phyloP scores from a whole-genome alignment of 805 yeast genomes.

The Myxozyma neotropica region DNA sequence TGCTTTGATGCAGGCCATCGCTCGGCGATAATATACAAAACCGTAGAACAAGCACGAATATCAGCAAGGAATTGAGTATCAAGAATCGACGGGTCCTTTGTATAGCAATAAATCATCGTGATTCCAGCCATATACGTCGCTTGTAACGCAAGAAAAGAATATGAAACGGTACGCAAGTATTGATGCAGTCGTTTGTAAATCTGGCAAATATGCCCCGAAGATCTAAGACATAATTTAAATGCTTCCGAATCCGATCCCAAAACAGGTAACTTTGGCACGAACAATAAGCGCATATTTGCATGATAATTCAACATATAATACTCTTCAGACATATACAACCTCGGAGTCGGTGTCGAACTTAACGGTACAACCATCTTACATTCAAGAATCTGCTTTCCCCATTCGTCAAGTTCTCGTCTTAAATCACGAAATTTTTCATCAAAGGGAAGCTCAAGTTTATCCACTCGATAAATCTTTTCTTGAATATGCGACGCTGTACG shows the following conservation, averaged over 20 bases:
- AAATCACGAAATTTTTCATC: constrained; percentile 23
- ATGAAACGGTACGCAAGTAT: constrained; percentile 25
- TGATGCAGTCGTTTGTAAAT: constrained; percentile 32
- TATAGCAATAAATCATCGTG: constrained; percentile 31
- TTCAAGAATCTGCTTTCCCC: constrained; percentile 21
- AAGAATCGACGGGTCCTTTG: constrained; percentile 28
- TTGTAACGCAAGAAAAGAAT: constrained; percentile 30
- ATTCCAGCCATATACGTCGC: constrained; percentile 33
- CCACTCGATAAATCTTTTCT: constrained; percentile 30
- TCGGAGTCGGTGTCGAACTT: constrained; percentile 25
- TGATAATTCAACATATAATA: constrained; percentile 31
- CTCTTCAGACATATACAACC: constrained; percentile 26
- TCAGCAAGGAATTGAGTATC: constrained; percentile 30
- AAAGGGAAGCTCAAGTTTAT: constrained; percentile 25
- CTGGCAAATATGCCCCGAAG: constrained; percentile 32
- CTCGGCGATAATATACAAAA: constrained; percentile 28
- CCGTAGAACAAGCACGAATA: constrained; percentile 31
- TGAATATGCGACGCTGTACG: constrained; percentile 27
- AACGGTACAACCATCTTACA: constrained; percentile 21
- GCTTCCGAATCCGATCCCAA: constrained; percentile 30
- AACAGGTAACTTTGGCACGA: constrained; percentile 31
- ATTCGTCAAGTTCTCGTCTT: constrained; percentile 25
- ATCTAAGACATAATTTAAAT: constrained; percentile 25
- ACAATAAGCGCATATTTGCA: constrained; percentile 24
- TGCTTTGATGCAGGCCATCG: constrained; percentile 34